These are phyloP conservation scores for Digitaria exilis DNA, from an alignment of 202 grass and related monocot genomes.

Conservation along the genomic window DNA sequence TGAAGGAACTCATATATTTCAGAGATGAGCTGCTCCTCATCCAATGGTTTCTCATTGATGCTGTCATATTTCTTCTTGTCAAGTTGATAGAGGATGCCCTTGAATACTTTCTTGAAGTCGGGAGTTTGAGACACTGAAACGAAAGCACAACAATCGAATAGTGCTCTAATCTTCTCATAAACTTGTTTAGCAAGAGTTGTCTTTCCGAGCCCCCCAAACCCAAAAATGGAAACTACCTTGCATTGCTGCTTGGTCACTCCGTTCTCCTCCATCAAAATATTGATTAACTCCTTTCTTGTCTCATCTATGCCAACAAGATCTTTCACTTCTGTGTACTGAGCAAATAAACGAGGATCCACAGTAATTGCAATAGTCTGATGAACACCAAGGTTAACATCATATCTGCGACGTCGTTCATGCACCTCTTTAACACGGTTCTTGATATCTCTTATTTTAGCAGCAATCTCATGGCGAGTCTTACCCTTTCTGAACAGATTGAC, in stretches of 20 bases:
- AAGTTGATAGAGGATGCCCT: neutral
- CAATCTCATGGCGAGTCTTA: too few relatives aligned
- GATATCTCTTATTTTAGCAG: too few relatives aligned
- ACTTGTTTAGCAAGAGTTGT: constrained; percentile 2
- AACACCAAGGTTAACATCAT: too few relatives aligned
- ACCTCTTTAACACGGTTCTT: too few relatives aligned
- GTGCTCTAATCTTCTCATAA: neutral
- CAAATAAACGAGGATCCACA: neutral
- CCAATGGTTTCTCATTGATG: too few relatives aligned
- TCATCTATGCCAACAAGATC: neutral
- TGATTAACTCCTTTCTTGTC: neutral
- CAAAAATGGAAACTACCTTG: neutral
- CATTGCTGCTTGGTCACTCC: too few relatives aligned
- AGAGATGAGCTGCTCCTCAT: too few relatives aligned
- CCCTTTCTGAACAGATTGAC: too few relatives aligned
- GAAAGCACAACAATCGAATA: neutral
- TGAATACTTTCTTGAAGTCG: neutral
- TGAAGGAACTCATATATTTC: too few relatives aligned
- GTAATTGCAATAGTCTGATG: too few relatives aligned
- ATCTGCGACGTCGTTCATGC: too few relatives aligned
- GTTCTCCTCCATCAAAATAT: neutral
- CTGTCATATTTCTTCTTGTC: too few relatives aligned
- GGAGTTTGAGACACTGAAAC: neutral
- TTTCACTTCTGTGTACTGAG: neutral
- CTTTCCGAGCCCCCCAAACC: neutral